These are phyloP conservation scores for Avena atlantica DNA, from an alignment of 176 grass and related monocot genomes.

Conservation along the genomic window DNA sequence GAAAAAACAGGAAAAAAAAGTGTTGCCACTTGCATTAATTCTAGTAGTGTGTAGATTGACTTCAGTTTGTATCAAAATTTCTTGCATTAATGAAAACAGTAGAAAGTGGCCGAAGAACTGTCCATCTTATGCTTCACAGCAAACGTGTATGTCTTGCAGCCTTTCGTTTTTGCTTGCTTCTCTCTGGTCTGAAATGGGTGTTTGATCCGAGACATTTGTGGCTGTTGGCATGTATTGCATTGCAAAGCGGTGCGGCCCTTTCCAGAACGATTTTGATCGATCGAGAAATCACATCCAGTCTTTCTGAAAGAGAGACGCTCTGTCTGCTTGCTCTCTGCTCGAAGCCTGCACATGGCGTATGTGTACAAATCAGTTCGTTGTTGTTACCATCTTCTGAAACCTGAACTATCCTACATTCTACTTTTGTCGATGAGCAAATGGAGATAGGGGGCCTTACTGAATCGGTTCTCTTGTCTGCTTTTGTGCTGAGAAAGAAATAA, in stretches of 20 bases:
- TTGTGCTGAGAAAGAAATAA: not conserved
- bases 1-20: not conserved
- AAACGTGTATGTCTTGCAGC: slow-evolving; percentile 23
- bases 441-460: not conserved
- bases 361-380: slow-evolving; percentile 20
- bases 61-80: slow-evolving; percentile 5
- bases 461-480: slow-evolving; percentile 7
- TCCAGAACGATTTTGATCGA: slow-evolving; percentile 25
- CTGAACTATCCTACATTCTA: not conserved
- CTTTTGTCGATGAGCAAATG: not conserved
- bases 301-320: slow-evolving; percentile 32
- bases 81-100: slow-evolving; percentile 40
- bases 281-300: slow-evolving; percentile 28
- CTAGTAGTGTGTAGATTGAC: slow-evolving; percentile 6
- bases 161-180: slow-evolving; percentile 41
- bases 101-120: not conserved
- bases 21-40: slow-evolving; percentile 20
- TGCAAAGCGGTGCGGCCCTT: slow-evolving; percentile 33
- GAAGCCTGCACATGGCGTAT: slow-evolving; percentile 26
- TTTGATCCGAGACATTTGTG: slow-evolving; percentile 41
- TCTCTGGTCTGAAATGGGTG: slow-evolving; percentile 36
- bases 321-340: slow-evolving; percentile 26
- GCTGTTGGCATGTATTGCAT: slow-evolving; percentile 24
- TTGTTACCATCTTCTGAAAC: not conserved
- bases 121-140: slow-evolving; percentile 21